phyloP scores from a whole-genome alignment of 2,329 filamentous ascomycete genomes.

The Seiridium unicorne region DNA sequence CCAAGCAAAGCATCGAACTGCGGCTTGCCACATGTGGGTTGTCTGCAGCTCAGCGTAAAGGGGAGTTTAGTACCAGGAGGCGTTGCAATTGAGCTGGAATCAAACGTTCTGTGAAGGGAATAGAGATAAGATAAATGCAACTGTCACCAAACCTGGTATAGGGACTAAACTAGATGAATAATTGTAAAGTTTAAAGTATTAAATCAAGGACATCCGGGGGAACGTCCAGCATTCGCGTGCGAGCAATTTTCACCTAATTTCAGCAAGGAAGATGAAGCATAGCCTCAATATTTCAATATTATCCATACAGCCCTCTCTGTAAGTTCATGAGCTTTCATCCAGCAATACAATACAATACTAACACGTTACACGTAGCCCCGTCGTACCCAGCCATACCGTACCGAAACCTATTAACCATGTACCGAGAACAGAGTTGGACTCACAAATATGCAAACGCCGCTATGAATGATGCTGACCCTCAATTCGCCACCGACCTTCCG shows the following conservation, averaged over 20 bases:
- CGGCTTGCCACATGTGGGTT: too few species aligned
- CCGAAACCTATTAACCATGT: not conserved
- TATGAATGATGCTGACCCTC: not conserved
- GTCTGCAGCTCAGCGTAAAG: too few species aligned
- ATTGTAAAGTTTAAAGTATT: not conserved
- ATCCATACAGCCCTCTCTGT: not conserved
- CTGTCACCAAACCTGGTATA: too few species aligned
- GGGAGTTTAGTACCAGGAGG: too few species aligned
- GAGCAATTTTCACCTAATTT: not conserved
- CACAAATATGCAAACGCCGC: not conserved
- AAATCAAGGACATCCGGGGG: not conserved
- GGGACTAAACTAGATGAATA: too few species aligned
- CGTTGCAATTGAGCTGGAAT: too few species aligned
- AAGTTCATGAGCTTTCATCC: not conserved
- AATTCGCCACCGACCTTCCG: not conserved
- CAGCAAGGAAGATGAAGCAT: not conserved
- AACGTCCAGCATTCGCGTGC: not conserved
- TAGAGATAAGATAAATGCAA: too few species aligned
- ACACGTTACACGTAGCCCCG: slow-evolving; percentile 8
- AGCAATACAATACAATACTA: not conserved
- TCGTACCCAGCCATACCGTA: not conserved
- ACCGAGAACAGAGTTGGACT: not conserved
- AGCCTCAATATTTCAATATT: not conserved
- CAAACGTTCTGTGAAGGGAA: too few species aligned
- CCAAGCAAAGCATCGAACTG: too few species aligned